Conservation (phyloP, 2,329 filamentous ascomycete species). For the Aspergillus brasiliensis region DNA sequence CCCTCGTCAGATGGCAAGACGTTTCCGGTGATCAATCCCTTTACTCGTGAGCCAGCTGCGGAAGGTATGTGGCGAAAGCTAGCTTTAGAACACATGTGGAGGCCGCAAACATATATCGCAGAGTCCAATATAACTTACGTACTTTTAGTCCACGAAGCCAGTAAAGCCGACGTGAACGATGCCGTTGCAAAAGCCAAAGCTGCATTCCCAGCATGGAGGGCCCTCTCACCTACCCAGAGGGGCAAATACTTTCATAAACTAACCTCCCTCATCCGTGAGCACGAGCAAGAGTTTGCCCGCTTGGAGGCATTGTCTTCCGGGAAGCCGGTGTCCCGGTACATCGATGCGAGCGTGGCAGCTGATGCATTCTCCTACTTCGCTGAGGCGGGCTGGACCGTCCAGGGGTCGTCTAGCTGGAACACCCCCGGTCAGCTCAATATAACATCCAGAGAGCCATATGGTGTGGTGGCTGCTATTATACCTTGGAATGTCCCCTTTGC, state of each 20-base stretch:
- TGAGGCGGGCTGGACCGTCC: constrained; percentile 30
- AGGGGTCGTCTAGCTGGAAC: constrained; percentile 35
- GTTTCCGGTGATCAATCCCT: constrained; percentile 35
- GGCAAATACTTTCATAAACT: constrained; percentile 37
- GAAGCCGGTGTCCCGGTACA: constrained; percentile 32
- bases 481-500: constrained; percentile 59
- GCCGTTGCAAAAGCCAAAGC: constrained; percentile 42
- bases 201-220: constrained; percentile 42
- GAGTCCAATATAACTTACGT: neutral
- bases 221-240: constrained; percentile 36
- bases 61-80: constrained; percentile 23
- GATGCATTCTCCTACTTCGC: constrained; percentile 31
- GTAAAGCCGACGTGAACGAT: constrained; percentile 35
- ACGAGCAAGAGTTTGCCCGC: constrained; percentile 32
- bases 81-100: neutral
- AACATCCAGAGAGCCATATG: constrained; percentile 54
- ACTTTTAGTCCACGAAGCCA: constrained; percentile 34
- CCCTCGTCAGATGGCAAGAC: constrained; percentile 30
- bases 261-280: constrained; percentile 32
- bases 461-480: constrained; percentile 60
- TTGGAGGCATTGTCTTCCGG: constrained; percentile 43
- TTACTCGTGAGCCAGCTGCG: constrained; percentile 30
- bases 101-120: neutral
- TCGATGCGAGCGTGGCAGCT: constrained; percentile 26
- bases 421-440: constrained; percentile 30